Base-by-base conservation (phyloP, 192 early-diverging fungal genomes). In the Entomortierella beljakovae region DNA sequence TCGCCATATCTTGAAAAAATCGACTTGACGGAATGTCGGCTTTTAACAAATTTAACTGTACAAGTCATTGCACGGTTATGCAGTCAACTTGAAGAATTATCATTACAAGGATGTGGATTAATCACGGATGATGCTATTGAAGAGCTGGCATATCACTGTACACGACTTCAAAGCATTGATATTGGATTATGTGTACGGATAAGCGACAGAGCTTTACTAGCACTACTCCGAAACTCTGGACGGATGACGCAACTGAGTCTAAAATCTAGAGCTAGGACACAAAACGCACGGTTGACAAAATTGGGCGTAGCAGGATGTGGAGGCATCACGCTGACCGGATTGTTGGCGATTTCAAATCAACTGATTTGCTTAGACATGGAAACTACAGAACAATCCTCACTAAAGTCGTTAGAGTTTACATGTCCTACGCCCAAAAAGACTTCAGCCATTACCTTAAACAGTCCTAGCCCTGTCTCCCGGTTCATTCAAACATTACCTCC, bases 61-160 rank as follows among this genome's bases (percentile, higher is more conserved):
- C 66, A 79, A 23, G 55, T 79, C 32, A 59, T 79, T 35, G 66
- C 66, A 11, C 67, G 46, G 32, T 43, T 79, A 16, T 79, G 74
- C 8, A 33, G 53, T 15, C 57, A 77, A 49, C 53, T 79, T 4
- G 67, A 79, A 20, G 74, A 79, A 13, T 37, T 79, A 3, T 79
- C 54, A 3, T 25, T 79, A 6, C 66, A 64, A 29, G 66, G 67
- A 0, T 79, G 74, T 64, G 67, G 61, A 13, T 32, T 69, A 3
- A 26, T 79, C 2, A 69, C 61, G 9, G 74, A 77, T 15, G 74
- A 77, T 57, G 74, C 61, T 3, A 57, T 77, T 26, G 66, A 64
- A 35, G 61, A 79, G 23, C 28, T 79, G 4, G 61, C 67, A 1
- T 49, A 50, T 23, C 56, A 56, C 15, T 79, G 74, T 35, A 69